Base-by-base conservation (phyloP, 129 eudicot genomes). In the Flaveria linearis region DNA sequence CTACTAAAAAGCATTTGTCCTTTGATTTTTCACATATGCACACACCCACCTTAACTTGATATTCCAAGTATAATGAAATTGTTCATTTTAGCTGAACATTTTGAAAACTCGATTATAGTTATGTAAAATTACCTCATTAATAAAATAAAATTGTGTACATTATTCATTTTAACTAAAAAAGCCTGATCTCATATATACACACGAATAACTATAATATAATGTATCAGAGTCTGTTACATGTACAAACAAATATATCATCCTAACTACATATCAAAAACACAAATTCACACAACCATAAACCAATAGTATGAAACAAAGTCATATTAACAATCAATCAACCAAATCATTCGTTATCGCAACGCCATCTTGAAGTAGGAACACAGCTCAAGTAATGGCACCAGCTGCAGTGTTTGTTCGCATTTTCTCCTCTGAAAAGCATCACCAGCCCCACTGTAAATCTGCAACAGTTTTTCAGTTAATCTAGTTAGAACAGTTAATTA, bases 321-420 rank as follows among this genome's bases (percentile, higher is more conserved):
- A 25, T 60, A 60, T 60, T 60, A 60, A 62, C 74, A 64, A 28
- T 70, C 68, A 39, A 20, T 60, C 28, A 45, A 64, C n/a, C 51
- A 52, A 63, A 74, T 7, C 22, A 72, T 72, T 81, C 82, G 78
- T 88, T 82, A 62, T 84, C 75, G 46, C 98, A 93, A 18, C 77
- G 77, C 97, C 97, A 93, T 88, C 83, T 93, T 23, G 97, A 87
- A 64, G 97, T 88, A 47, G 89, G 96, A 71, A 88, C 85, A 73
- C 98, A 93, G 80, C 89, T 93, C 69, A 90, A 72, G 74, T 93
- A 84, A 77, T 81, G 97, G 80, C 98, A 93, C 98, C 98, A 88
- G 83, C 93, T 87, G 82, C 98, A 93, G 56, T 65, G 90, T 14
- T 90, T 82, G 71, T 90, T 90, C 1, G 84, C 97, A 42, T 87